Percentiles rank a stretch among this genome's conserved stretches.
phyloP scores from a whole-genome alignment of 1,284 basidiomycete species.

The Sporisorium scitamineum region DNA sequence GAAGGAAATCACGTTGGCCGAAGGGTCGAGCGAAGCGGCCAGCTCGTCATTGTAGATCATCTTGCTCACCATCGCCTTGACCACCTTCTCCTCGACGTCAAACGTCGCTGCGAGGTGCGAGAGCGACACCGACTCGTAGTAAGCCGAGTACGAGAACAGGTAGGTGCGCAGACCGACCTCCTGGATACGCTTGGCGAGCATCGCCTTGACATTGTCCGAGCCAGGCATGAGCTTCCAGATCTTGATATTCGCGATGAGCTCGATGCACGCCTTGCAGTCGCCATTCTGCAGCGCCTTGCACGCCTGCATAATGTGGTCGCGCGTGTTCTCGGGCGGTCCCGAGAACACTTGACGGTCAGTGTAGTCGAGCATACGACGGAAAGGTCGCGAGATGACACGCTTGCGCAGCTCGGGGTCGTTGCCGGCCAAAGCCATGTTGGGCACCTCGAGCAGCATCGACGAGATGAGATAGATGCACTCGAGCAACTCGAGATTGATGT shows the following conservation, averaged over 20 bases:
- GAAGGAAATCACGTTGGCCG: conserved; percentile 84
- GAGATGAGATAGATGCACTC: conserved; percentile 98
- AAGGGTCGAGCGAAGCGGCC: conserved; percentile 88
- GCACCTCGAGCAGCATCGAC: conserved; percentile 98
- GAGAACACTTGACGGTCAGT: conserved; percentile 98
- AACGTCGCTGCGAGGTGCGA: conserved; percentile 88
- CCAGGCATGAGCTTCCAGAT: conserved; percentile 96
- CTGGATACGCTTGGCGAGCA: conserved; percentile 96
- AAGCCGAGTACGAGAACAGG: conserved; percentile 95
- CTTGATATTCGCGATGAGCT: conserved; percentile 94
- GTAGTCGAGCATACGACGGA: conserved; percentile 94
- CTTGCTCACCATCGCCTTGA: conserved; percentile 92
- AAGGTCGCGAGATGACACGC: conserved; percentile 91
- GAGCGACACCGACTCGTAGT: conserved; percentile 92
- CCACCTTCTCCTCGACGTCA: conserved; percentile 80
- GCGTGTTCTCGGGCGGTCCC: conserved; percentile 96
- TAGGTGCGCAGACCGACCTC: conserved; percentile 97
- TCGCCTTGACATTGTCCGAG: conserved; percentile 86
- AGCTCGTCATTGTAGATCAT: conserved; percentile 99
- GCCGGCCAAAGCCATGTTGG: conserved; percentile 90
- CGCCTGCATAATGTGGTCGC: conserved; percentile 99
- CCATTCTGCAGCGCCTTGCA: conserved; percentile 95
- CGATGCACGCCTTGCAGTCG: conserved; percentile 94
- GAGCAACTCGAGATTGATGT: conserved; percentile 97
- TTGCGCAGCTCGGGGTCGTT: conserved; percentile 82